Conservation (phyloP, 176 grass and related monocot species). For the Ensete glaucum region DNA sequence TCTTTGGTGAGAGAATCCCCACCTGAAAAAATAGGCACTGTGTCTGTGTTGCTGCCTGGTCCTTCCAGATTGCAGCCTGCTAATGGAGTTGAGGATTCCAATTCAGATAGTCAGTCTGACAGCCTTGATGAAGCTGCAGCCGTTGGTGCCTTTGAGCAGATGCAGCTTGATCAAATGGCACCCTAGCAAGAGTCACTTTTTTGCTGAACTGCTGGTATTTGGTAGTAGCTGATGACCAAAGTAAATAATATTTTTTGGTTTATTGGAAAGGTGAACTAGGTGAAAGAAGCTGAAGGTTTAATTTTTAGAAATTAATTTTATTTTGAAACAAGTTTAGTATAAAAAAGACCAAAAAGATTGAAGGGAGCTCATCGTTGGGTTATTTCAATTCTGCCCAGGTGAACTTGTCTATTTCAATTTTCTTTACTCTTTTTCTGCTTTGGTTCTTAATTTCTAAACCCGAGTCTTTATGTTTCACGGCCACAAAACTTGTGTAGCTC, state of each 20-base stretch:
- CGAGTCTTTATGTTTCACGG: not conserved
- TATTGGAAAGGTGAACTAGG: not conserved
- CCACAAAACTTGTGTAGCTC: not conserved
- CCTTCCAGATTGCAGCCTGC: constrained; percentile 3
- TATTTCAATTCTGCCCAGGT: not conserved
- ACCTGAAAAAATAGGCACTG: not conserved
- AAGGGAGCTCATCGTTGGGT: not conserved
- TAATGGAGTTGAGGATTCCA: constrained; percentile 5
- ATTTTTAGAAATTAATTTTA: not conserved
- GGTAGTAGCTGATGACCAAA: not conserved
- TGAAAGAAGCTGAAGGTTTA: not conserved
- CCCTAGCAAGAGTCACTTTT: constrained; percentile 13
- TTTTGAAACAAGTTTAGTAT: not conserved
- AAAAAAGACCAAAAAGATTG: not conserved
- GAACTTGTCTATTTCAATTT: not conserved
- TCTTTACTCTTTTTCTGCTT: not conserved
- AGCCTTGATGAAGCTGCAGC: constrained; percentile 21
- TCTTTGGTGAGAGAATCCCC: constrained; percentile 38
- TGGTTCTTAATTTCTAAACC: not conserved
- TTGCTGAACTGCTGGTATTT: not conserved
- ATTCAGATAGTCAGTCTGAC: not conserved
- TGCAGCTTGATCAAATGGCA: constrained; percentile 66
- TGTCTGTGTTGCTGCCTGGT: not conserved
- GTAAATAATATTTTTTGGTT: constrained; percentile 12
- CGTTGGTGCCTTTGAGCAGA: constrained; percentile 42